Evolutionary conservation across 345 rosid species (phyloP).

Genomic region (Sonneratia caseolaris): DNA sequence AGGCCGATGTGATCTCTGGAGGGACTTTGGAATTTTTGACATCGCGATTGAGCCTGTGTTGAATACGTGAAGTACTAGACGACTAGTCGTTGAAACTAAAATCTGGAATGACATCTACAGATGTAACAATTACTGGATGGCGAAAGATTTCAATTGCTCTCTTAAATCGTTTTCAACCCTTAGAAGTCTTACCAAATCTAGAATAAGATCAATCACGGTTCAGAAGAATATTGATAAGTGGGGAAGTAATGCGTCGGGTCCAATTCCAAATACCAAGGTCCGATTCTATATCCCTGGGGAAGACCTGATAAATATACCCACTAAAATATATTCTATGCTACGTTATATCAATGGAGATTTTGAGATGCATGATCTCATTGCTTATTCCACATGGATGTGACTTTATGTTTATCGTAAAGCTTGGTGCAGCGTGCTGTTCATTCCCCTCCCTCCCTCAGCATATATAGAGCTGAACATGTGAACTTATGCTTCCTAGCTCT

Average conservation of each 20-base stretch:
- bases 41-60: no score
- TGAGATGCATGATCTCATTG: slow-evolving; percentile 4
- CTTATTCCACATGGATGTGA: slow-evolving; percentile 6
- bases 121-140: no score
- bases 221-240: background rate
- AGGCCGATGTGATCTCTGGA: background rate
- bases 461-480: background rate
- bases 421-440: background rate
- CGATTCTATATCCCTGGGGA: background rate
- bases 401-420: background rate
- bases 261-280: background rate
- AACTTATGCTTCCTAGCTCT: background rate
- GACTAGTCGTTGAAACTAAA: no score
- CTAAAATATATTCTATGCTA: background rate
- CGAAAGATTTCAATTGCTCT: no score
- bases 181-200: no score
- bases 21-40: no score
- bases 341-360: background rate
- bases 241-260: background rate
- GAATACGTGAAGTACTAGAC: no score
- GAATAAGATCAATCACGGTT: no score
- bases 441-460: background rate
- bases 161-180: no score
- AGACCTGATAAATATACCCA: background rate
- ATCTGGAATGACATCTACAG: no score